Conservation (phyloP, 1,284 basidiomycete genomes). For the Violaceomyces palustris region DNA sequence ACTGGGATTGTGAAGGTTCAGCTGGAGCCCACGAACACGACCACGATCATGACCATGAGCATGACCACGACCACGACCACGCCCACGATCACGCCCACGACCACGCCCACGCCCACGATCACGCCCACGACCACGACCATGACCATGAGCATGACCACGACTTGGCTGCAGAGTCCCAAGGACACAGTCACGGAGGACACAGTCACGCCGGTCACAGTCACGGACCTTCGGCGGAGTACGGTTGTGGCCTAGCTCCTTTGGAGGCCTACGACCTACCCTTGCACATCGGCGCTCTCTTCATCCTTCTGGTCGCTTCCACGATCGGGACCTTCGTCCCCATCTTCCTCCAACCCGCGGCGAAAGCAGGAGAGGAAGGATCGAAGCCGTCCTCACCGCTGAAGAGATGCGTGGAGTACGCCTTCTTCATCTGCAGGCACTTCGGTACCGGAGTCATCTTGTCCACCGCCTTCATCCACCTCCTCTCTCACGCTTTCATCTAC, state of each 20-base stretch:
- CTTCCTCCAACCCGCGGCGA: conserved; percentile 46
- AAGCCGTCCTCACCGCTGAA: conserved; percentile 1
- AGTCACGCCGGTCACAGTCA: conserved; percentile 35
- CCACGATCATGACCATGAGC: no score
- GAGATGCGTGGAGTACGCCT: no score
- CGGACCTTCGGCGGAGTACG: conserved; percentile 51
- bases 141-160: conserved; percentile 8
- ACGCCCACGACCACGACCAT: neutral
- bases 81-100: conserved; percentile 24
- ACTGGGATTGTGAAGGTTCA: conserved; percentile 26
- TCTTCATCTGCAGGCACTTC: conserved; percentile 23
- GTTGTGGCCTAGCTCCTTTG: conserved; percentile 44
- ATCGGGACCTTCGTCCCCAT: conserved; percentile 54
- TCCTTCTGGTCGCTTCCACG: conserved; percentile 52
- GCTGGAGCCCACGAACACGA: conserved; percentile 3
- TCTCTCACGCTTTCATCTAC: conserved; percentile 54
- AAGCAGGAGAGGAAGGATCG: no score
- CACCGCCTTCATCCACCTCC: conserved; percentile 56
- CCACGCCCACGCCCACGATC: conserved; percentile 5
- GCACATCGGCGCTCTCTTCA: conserved; percentile 55
- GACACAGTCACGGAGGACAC: conserved; percentile 15
- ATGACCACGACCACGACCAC: no score
- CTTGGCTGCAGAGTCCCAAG: no score
- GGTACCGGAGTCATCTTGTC: conserved; percentile 55
- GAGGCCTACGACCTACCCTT: conserved; percentile 53